These are phyloP conservation scores for Neoarthrinium moseri DNA, from an alignment of 2,329 filamentous ascomycete genomes.

Conservation along the genomic window DNA sequence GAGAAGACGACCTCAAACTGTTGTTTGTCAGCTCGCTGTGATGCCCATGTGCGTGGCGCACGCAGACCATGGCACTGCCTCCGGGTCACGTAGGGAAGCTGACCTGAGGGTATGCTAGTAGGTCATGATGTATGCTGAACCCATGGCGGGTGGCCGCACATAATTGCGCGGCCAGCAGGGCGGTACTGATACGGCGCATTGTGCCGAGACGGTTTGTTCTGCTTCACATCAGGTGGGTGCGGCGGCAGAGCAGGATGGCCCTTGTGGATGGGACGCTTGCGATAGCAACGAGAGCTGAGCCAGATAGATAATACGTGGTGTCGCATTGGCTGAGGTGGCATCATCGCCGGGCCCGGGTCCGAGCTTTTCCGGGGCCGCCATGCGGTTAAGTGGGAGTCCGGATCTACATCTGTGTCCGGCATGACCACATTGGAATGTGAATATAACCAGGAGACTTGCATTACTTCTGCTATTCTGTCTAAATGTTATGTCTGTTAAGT, in stretches of 20 bases:
- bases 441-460: too few relatives aligned
- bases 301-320: neutral
- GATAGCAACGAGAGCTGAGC: neutral
- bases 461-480: too few relatives aligned
- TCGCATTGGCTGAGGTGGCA: slow-evolving; percentile 4
- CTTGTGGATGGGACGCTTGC: neutral
- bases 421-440: too few relatives aligned
- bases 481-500: too few relatives aligned
- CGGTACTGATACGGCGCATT: slow-evolving; percentile 51
- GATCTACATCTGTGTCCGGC: too few relatives aligned
- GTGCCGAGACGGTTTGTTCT: slow-evolving; percentile 1
- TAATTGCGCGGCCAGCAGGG: slow-evolving; percentile 45
- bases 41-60: neutral
- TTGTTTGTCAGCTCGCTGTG: neutral
- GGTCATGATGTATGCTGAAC: slow-evolving; percentile 87
- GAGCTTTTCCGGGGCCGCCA: too few relatives aligned
- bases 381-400: too few relatives aligned
- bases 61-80: too few relatives aligned
- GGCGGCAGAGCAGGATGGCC: neutral
- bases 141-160: slow-evolving; percentile 47
- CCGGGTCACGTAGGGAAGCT: too few relatives aligned
- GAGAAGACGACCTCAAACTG: slow-evolving; percentile 82
- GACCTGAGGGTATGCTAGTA: slow-evolving; percentile 86
- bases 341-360: neutral
- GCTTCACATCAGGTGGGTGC: slow-evolving; percentile 5